Percentiles rank a stretch among this genome's conserved stretches.
Conservation (phyloP, 1,284 basidiomycete genomes). For the Apiotrichum domesticum region DNA sequence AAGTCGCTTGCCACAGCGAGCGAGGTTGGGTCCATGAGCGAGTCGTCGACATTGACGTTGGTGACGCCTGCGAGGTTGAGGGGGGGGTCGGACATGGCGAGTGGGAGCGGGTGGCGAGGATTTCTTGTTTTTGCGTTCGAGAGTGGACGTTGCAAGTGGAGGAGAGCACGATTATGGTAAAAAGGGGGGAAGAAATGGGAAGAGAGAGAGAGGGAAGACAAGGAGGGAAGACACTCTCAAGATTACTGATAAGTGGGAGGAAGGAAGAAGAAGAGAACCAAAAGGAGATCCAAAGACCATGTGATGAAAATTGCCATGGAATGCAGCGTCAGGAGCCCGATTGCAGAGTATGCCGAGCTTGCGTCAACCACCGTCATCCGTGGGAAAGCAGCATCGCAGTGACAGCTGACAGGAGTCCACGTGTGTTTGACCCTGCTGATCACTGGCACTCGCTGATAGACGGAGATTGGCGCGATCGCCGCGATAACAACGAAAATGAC, state of each 20-base stretch:
- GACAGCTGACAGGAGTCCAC: too few relatives aligned
- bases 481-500: too few relatives aligned
- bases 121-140: neutral
- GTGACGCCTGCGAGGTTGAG: slow-evolving; percentile 19
- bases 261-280: neutral
- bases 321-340: too few relatives aligned
- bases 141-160: neutral
- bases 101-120: neutral
- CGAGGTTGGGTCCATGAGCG: slow-evolving; percentile 19
- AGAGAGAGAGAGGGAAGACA: neutral
- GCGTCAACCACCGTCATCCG: too few relatives aligned
- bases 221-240: neutral
- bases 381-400: too few relatives aligned
- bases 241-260: neutral
- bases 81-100: slow-evolving; percentile 6
- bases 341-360: too few relatives aligned
- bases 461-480: too few relatives aligned
- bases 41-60: slow-evolving; percentile 15
- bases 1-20: slow-evolving; percentile 12
- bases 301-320: too few relatives aligned
- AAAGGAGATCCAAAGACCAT: too few relatives aligned
- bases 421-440: too few relatives aligned
- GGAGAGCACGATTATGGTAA: neutral
- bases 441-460: too few relatives aligned
- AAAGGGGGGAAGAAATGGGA: neutral